Base-by-base conservation (phyloP, 768 basidiomycete genomes). In the Wakefieldia striispora region DNA sequence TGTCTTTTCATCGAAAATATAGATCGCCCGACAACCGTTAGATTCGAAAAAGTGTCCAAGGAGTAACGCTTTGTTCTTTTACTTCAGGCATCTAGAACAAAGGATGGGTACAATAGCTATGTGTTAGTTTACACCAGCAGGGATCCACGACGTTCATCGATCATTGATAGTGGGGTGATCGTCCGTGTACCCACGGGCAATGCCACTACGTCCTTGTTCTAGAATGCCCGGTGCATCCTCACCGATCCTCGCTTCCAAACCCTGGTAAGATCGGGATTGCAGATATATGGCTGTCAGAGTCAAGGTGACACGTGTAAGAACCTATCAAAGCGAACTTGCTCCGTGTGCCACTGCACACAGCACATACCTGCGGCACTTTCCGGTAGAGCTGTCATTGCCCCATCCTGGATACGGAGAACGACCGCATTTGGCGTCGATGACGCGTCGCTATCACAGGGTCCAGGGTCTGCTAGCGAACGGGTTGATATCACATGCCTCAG, bases 141-240 rank as follows among this genome's bases (percentile, higher is more conserved):
- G 23, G 23, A 23, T 23, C 23, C 23, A 23, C 23, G 23, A 3
- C 39, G 8, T 21, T 46, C 51, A 16, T 54, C 27, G 6, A 4
- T 46, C 55, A 13, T 50, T 23, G 7, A 6, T 8, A 0, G n/a
- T 20, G 27, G 41, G 45, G 44, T 64, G 69, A 50, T 75, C 72
- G 41, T 88, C 86, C 40, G 78, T 78, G 65, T 97, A 97, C 9
- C 88, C 91, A 53, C 86, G 79, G 34, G 95, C 93, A 40, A 95
- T 86, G 6, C 95, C 95, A 56, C 81, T 88, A 40, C 93, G 72
- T 0, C 95, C 95, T 66, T 95, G 89, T 70, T 97, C 91, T 50
- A 98, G 66, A 36, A 85, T 66, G 53, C 87, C 80, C 0, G 95
- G 94, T 1, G 75, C 78, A 60, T 95, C 91, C 65, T 88, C 74